Conservation (phyloP, 352 stramenopile genomes). For the Globisporangium nodosum region DNA sequence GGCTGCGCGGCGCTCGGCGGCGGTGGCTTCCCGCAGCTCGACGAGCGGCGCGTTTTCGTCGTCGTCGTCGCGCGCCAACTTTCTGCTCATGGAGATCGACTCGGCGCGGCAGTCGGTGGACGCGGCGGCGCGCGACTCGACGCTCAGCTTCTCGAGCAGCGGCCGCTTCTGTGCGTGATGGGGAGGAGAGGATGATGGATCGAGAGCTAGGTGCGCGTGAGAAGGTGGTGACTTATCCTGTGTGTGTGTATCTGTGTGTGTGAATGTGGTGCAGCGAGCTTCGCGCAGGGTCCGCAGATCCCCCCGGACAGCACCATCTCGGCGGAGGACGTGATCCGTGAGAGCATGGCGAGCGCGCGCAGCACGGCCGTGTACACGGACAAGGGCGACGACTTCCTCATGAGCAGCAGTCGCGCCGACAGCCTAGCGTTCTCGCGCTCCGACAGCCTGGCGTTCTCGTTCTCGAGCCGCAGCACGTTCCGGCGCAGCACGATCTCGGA, state of each 20-base stretch:
- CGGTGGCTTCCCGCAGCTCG: neutral
- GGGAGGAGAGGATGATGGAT: too few relatives aligned
- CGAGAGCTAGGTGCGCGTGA: too few relatives aligned
- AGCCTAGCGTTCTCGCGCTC: constrained; percentile 47
- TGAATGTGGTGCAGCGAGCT: constrained; percentile 22
- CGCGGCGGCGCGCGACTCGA: constrained; percentile 25
- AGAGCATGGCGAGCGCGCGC: constrained; percentile 75
- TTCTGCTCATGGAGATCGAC: constrained; percentile 55
- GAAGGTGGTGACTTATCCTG: neutral
- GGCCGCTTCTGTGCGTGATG: constrained; percentile 38
- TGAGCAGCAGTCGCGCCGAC: constrained; percentile 17
- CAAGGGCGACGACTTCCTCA: constrained; percentile 51
- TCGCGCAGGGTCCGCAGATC: constrained; percentile 61
- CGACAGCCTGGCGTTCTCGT: constrained; percentile 49
- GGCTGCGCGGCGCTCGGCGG: constrained; percentile 12
- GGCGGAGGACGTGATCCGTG: constrained; percentile 82
- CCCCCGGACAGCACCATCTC: constrained; percentile 80
- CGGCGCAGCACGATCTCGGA: constrained; percentile 77
- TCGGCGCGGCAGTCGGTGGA: constrained; percentile 33
- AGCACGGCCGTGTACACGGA: constrained; percentile 71
- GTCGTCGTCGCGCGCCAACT: constrained; percentile 17
- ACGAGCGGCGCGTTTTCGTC: constrained; percentile 9
- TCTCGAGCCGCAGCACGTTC: constrained; percentile 77
- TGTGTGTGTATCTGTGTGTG: neutral
- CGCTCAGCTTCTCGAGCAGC: constrained; percentile 18